Conservation (phyloP, 176 grass and related monocot genomes). For the Lolium rigidum region DNA sequence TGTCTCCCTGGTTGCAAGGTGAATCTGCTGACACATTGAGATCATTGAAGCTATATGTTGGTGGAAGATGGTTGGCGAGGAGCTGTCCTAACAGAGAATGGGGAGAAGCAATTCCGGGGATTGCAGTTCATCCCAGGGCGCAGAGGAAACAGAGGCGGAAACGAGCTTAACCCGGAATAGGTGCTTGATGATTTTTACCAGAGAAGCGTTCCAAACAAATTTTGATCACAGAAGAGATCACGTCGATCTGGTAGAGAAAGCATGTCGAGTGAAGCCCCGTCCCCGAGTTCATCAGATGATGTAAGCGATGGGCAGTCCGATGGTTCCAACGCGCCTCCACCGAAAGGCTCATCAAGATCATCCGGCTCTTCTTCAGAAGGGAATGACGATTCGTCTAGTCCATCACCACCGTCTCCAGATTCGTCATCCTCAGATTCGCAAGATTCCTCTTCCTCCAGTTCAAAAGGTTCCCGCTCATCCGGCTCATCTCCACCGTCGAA, state of each 20-base stretch:
- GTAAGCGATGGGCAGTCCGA: slow-evolving; percentile 27
- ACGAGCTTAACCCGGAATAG: not conserved
- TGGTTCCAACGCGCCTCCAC: slow-evolving; percentile 37
- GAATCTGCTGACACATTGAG: not conserved
- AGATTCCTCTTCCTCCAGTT: slow-evolving; percentile 35
- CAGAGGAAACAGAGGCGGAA: not conserved
- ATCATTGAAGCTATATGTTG: not conserved
- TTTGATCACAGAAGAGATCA: not conserved
- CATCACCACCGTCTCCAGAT: slow-evolving; percentile 24
- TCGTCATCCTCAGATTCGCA: slow-evolving; percentile 25
- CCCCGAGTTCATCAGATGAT: slow-evolving; percentile 38
- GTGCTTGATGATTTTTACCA: slow-evolving; percentile 5
- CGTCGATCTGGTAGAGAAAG: not conserved
- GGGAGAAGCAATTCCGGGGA: not conserved
- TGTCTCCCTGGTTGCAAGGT: not conserved
- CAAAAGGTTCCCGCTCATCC: slow-evolving; percentile 28
- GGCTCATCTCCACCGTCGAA: slow-evolving; percentile 17
- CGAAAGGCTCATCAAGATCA: slow-evolving; percentile 21
- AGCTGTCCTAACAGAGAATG: slow-evolving; percentile 31
- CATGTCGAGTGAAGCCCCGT: slow-evolving; percentile 50
- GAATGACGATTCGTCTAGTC: slow-evolving; percentile 19
- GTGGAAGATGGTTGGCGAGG: slow-evolving; percentile 33
- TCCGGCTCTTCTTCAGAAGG: not conserved
- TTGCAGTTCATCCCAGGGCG: not conserved
- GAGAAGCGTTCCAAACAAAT: not conserved